Conservation (phyloP, 306 rosid species). For the Medicago lupulina region DNA sequence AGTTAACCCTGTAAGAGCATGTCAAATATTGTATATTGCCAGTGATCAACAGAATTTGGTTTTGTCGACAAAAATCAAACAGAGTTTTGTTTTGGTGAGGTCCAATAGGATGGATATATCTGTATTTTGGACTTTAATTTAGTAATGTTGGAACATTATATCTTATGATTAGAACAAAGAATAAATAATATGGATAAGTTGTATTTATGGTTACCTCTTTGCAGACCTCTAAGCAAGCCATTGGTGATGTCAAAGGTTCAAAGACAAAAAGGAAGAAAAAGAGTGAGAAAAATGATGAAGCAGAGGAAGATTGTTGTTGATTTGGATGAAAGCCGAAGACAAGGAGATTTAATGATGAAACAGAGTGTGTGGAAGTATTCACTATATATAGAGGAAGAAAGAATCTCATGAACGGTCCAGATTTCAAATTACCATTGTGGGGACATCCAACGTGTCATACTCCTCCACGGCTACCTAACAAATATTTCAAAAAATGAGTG, state of each 20-base stretch:
- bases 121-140: not conserved
- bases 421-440: constrained; percentile 50
- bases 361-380: constrained; percentile 43
- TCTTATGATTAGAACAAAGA: not conserved
- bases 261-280: constrained; percentile 1
- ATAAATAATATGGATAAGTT: not conserved
- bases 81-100: not conserved
- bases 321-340: constrained; percentile 30
- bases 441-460: constrained; percentile 60
- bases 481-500: not conserved
- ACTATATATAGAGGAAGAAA: constrained; percentile 68
- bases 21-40: too few species aligned
- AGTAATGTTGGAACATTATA: constrained; percentile 15
- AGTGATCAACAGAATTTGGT: too few species aligned
- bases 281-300: constrained; percentile 11
- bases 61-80: not conserved
- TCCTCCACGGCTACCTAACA: not conserved
- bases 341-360: constrained; percentile 49
- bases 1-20: not conserved
- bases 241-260: constrained; percentile 35
- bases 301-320: constrained; percentile 40
- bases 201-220: constrained; percentile 57
- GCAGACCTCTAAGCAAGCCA: constrained; percentile 64
- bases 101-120: not conserved
- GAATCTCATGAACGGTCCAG: constrained; percentile 61